These are phyloP conservation scores for Globisporangium polare DNA, from an alignment of 352 stramenopile genomes.

Conservation along the genomic window DNA sequence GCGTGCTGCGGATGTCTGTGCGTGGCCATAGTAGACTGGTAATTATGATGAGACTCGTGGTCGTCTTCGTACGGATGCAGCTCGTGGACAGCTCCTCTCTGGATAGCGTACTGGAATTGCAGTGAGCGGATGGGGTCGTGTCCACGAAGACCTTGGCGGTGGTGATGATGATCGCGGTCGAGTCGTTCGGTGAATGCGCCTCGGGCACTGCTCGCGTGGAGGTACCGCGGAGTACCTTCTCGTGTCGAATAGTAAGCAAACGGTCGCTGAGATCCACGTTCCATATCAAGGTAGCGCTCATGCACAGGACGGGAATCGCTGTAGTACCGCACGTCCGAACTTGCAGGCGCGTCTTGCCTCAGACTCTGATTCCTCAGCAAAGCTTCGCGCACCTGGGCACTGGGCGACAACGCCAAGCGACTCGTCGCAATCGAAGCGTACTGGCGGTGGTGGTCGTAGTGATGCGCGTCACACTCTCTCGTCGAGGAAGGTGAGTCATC, in stretches of 20 bases:
- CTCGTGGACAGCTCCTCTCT: neutral
- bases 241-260: slow-evolving; percentile 35
- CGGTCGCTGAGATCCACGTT: neutral
- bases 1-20: neutral
- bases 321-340: neutral
- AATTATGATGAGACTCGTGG: neutral
- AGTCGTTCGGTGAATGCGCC: slow-evolving; percentile 35
- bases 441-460: slow-evolving; percentile 1
- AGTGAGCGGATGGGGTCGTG: neutral
- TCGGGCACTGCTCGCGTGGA: neutral
- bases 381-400: slow-evolving; percentile 49
- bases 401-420: slow-evolving; percentile 39
- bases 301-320: neutral
- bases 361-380: slow-evolving; percentile 32
- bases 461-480: neutral
- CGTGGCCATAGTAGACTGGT: neutral
- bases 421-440: slow-evolving; percentile 11
- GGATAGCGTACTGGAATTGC: slow-evolving; percentile 4
- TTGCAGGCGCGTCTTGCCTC: neutral
- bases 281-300: slow-evolving; percentile 4
- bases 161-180: slow-evolving; percentile 20
- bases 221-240: slow-evolving; percentile 11
- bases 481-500: neutral
- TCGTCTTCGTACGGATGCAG: neutral
- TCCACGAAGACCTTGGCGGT: neutral